phyloP scores from a whole-genome alignment of 371 early-diverging fungal genomes.

The Amoeboaphelidium protococcarum region DNA sequence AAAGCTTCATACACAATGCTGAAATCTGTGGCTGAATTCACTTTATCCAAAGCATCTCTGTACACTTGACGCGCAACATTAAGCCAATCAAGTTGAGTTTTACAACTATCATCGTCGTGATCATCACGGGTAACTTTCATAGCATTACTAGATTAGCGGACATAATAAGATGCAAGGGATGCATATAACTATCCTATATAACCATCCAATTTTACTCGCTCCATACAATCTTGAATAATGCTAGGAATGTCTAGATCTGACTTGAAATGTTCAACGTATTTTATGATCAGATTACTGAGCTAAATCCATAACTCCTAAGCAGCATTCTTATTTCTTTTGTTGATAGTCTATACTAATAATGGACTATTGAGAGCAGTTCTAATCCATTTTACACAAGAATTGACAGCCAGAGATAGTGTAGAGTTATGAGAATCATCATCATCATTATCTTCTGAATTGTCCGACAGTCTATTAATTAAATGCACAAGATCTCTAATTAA shows the following conservation, averaged over 20 bases:
- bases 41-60: slow-evolving; percentile 62
- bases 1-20: slow-evolving; percentile 60
- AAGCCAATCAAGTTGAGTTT: slow-evolving; percentile 40
- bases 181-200: too few species aligned
- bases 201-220: too few species aligned
- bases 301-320: too few species aligned
- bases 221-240: too few species aligned
- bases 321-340: too few species aligned
- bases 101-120: slow-evolving; percentile 55
- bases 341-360: too few species aligned
- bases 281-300: too few species aligned
- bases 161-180: too few species aligned
- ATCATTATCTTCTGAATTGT: slow-evolving; percentile 16
- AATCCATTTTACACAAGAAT: too few species aligned
- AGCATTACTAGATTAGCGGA: slow-evolving; percentile 63
- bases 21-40: slow-evolving; percentile 76
- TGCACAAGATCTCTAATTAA: neutral
- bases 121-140: slow-evolving; percentile 64
- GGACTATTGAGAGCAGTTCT: too few species aligned
- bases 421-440: neutral
- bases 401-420: slow-evolving; percentile 10
- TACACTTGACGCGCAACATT: slow-evolving; percentile 73
- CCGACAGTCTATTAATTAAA: slow-evolving; percentile 17
- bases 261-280: too few species aligned
- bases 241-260: too few species aligned